phyloP scores from a whole-genome alignment of 2,329 filamentous ascomycete genomes.

The Diaporthe helianthi region DNA sequence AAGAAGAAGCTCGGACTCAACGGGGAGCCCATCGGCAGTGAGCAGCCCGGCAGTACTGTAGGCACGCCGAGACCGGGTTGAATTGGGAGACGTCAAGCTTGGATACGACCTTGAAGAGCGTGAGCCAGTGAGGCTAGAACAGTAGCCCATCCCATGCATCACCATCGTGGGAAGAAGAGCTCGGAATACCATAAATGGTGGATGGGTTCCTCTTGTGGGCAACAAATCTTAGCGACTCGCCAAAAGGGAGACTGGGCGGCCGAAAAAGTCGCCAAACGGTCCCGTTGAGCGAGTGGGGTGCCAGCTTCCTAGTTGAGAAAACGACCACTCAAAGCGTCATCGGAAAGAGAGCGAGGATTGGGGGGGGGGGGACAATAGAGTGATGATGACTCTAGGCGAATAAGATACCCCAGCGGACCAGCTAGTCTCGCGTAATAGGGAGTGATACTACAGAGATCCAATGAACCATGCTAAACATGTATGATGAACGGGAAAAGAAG shows the following conservation, averaged over 20 bases:
- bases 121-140: too few species aligned
- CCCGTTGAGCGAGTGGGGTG: not conserved
- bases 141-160: too few species aligned
- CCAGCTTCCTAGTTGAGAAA: not conserved
- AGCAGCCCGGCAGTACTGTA: slow-evolving; percentile 65
- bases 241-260: too few species aligned
- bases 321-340: not conserved
- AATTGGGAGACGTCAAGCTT: not conserved
- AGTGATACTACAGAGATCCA: not conserved
- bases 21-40: slow-evolving; percentile 51
- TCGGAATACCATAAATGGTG: too few species aligned
- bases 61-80: slow-evolving; percentile 61
- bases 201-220: too few species aligned
- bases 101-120: not conserved
- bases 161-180: too few species aligned
- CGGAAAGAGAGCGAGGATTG: too few species aligned
- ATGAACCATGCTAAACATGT: not conserved
- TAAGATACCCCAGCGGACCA: not conserved
- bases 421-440: not conserved
- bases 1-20: slow-evolving; percentile 64
- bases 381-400: not conserved
- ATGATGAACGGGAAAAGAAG: not conserved
- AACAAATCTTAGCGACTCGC: too few species aligned
- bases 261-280: not conserved
- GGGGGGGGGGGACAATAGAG: not conserved